Percentiles rank a stretch among this genome's conserved stretches.
These are phyloP conservation scores for Withania somnifera DNA, from an alignment of 305 asterid species.

Conservation along the genomic window DNA sequence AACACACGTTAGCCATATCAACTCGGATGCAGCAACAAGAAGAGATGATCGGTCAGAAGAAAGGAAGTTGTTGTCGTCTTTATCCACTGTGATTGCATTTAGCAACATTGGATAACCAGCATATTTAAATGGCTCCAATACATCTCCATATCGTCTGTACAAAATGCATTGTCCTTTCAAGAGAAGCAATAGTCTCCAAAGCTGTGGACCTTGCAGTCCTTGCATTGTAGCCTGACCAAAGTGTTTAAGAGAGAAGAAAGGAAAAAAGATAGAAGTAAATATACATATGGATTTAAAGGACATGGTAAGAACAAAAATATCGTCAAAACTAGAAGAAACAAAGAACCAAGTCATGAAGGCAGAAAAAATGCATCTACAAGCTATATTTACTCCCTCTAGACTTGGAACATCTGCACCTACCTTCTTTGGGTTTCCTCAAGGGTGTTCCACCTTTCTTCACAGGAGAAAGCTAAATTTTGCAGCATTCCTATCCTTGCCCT, in stretches of 20 bases:
- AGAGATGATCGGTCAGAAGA: constrained; percentile 91
- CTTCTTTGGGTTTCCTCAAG: background rate
- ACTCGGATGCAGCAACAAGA: constrained; percentile 92
- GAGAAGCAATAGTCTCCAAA: constrained; percentile 85
- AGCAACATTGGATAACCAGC: constrained; percentile 98
- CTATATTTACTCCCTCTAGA: background rate
- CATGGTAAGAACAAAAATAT: background rate
- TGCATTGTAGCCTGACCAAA: constrained; percentile 78
- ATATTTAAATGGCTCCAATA: constrained; percentile 87
- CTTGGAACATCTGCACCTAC: background rate
- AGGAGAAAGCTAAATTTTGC: background rate
- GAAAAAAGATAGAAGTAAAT: background rate
- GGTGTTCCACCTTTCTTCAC: background rate
- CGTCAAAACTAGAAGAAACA: background rate
- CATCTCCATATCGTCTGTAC: constrained; percentile 76
- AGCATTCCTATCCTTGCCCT: background rate
- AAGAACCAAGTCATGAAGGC: background rate
- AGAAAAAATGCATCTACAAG: background rate
- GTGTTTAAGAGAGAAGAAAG: background rate
- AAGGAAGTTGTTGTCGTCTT: constrained; percentile 79
- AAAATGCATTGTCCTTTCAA: constrained; percentile 95
- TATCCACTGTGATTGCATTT: constrained; percentile 88
- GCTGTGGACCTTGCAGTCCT: constrained; percentile 97
- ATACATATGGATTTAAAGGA: background rate
- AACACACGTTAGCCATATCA: constrained; percentile 91